A percentile compares a stretch with the other conserved stretches of the same genome.
Evolutionary conservation across 116 monocot species (phyloP).

Genomic region (Phalaenopsis hybrid): DNA sequence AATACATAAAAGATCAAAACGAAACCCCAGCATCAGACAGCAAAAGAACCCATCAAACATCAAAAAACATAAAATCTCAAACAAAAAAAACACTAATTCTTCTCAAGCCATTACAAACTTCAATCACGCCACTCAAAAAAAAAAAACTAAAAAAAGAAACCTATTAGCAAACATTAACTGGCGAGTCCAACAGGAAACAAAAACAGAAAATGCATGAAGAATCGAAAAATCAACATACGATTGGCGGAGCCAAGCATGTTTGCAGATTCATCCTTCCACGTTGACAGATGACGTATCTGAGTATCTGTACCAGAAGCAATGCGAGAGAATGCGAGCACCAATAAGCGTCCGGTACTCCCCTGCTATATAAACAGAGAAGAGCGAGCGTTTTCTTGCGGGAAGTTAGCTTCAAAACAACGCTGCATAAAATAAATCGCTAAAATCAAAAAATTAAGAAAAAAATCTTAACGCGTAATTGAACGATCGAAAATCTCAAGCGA

Average conservation of each 20-base stretch:
- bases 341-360: not conserved
- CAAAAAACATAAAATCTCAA: not conserved
- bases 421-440: not conserved
- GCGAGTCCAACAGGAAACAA: not conserved
- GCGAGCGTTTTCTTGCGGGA: not conserved
- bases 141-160: not conserved
- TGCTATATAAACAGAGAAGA: not conserved
- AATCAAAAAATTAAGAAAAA: not conserved
- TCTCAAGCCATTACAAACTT: not conserved
- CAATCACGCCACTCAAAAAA: not conserved
- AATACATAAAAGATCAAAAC: not conserved
- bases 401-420: constrained; percentile 22
- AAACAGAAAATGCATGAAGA: not conserved
- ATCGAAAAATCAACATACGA: constrained; percentile 20
- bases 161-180: not conserved
- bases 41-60: not conserved
- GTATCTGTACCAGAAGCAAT: constrained; percentile 1
- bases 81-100: not conserved
- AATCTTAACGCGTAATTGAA: not conserved
- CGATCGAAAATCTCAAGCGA: not conserved
- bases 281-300: not conserved
- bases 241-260: constrained; percentile 36
- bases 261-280: constrained; percentile 2
- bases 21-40: not conserved
- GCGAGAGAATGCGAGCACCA: not conserved